Conservation (phyloP, 1,284 basidiomycete genomes). For the Ustilago shanxiensis region DNA sequence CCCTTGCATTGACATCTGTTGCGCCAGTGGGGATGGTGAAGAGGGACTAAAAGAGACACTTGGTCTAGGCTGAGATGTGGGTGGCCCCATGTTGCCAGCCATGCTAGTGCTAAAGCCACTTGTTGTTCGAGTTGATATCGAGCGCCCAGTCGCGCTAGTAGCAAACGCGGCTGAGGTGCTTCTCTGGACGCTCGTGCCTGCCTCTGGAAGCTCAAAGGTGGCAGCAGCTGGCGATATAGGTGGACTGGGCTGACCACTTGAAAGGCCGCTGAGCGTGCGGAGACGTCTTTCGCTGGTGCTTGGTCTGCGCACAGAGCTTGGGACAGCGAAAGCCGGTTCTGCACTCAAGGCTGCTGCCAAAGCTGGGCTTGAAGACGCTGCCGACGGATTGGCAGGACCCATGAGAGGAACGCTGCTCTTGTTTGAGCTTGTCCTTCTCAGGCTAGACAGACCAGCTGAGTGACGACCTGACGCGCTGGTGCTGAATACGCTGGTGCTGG, state of each 20-base stretch:
- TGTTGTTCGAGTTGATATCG: conserved; percentile 24
- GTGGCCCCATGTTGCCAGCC: conserved; percentile 10
- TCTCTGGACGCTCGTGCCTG: conserved; percentile 15
- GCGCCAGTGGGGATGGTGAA: conserved; percentile 57
- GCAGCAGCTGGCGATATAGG: conserved; percentile 30
- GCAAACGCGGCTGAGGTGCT: conserved; percentile 27
- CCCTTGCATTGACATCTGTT: conserved; percentile 49
- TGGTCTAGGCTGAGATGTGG: conserved; percentile 24
- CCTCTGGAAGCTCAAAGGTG: conserved; percentile 32
- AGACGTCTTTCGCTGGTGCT: conserved; percentile 52
- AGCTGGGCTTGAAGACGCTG: conserved; percentile 44
- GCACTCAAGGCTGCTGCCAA: conserved; percentile 47
- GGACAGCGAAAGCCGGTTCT: conserved; percentile 56
- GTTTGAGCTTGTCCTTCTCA: conserved; percentile 46
- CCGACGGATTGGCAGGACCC: conserved; percentile 14
- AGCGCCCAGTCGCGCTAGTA: conserved; percentile 10
- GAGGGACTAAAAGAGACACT: conserved; percentile 58
- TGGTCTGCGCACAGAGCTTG: conserved; percentile 33
- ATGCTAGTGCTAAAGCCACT: conserved; percentile 20
- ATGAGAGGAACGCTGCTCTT: conserved; percentile 31
- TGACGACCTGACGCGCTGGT: conserved; percentile 46
- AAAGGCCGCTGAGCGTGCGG: conserved; percentile 36
- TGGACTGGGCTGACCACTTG: conserved; percentile 31
- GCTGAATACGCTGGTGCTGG: conserved; percentile 54
- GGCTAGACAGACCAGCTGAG: conserved; percentile 58